Percentiles rank a stretch among this genome's conserved stretches.
Conservation (phyloP, 805 yeast species). For the Blastobotrys terrestris region DNA sequence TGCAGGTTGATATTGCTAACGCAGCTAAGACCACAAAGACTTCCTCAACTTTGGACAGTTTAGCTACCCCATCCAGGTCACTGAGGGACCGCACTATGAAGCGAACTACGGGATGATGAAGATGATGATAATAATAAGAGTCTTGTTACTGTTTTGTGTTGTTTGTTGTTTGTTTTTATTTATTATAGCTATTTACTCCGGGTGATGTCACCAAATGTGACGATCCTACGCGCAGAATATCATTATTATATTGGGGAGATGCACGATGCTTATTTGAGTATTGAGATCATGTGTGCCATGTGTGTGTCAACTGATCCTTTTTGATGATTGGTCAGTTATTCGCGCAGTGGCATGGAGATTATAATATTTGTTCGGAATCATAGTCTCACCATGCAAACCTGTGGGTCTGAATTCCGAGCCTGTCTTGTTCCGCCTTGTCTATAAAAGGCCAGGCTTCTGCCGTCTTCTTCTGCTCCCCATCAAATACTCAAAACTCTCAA, state of each 20-base stretch:
- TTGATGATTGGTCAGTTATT: background rate
- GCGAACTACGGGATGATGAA: background rate
- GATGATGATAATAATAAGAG: background rate
- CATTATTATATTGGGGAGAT: background rate
- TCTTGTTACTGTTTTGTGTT: too few relatives aligned
- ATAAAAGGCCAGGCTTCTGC: background rate
- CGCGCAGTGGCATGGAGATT: background rate
- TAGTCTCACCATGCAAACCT: too few relatives aligned
- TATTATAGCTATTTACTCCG: too few relatives aligned
- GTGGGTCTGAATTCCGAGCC: background rate
- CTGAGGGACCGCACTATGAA: slow-evolving; percentile 17
- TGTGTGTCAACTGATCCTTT: background rate
- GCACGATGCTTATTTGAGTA: background rate
- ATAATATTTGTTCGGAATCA: background rate
- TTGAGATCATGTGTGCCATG: background rate
- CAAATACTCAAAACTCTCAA: background rate
- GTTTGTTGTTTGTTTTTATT: too few relatives aligned
- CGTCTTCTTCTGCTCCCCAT: background rate
- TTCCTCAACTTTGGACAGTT: background rate
- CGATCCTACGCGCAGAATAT: background rate
- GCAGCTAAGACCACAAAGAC: slow-evolving; percentile 3
- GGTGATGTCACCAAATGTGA: background rate
- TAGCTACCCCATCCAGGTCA: slow-evolving; percentile 21
- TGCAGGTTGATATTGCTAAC: slow-evolving; percentile 12
- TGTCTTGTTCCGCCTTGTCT: background rate